phyloP scores from a whole-genome alignment of 208 protist species.

The Novymonas esmeraldas region DNA sequence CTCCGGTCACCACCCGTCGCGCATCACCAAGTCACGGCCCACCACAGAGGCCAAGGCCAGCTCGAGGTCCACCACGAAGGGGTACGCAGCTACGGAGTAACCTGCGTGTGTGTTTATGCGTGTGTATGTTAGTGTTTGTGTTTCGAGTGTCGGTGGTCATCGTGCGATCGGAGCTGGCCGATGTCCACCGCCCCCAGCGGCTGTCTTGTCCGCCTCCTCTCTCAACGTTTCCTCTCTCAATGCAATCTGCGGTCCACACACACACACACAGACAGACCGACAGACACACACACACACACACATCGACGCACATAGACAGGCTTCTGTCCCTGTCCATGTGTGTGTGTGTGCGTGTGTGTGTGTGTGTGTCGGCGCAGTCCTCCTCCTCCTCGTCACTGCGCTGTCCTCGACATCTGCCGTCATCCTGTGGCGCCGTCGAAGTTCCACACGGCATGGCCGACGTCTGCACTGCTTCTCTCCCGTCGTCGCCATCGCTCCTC shows the following conservation, averaged over 20 bases:
- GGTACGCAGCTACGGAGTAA: neutral
- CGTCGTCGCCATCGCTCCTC: too few relatives aligned
- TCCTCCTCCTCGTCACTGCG: too few relatives aligned
- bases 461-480: too few relatives aligned
- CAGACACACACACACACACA: neutral
- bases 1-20: constrained; percentile 2
- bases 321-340: neutral
- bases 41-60: neutral
- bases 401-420: too few relatives aligned
- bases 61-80: neutral
- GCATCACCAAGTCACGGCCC: constrained; percentile 5
- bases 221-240: neutral
- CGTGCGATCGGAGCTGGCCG: too few relatives aligned
- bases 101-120: neutral
- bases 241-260: neutral
- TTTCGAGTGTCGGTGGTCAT: neutral
- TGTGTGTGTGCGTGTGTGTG: neutral
- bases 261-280: neutral
- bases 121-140: neutral
- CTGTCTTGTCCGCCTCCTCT: neutral
- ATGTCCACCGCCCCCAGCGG: neutral
- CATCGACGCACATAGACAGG: neutral
- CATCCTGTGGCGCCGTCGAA: too few relatives aligned
- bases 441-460: too few relatives aligned
- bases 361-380: neutral